Conservation (phyloP, 768 basidiomycete genomes). For the Panellus pusillus region DNA sequence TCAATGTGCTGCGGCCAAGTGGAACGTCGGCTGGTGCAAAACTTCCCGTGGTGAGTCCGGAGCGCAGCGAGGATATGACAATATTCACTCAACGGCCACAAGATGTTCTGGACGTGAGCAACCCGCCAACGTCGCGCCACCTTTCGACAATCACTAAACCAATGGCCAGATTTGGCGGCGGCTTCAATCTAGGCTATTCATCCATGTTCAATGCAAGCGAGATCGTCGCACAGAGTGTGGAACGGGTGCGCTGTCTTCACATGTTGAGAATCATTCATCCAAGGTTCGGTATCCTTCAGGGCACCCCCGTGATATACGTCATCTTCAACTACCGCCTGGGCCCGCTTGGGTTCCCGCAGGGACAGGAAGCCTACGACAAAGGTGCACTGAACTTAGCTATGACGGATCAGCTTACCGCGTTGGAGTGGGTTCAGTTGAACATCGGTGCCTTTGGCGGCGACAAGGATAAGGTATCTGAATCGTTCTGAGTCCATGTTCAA, state of each 20-base stretch:
- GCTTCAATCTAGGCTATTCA: slow-evolving; percentile 24
- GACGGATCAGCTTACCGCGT: slow-evolving; percentile 39
- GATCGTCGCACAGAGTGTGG: slow-evolving; percentile 27
- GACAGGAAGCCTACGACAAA: slow-evolving; percentile 34
- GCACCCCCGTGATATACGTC: slow-evolving; percentile 46
- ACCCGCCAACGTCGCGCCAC: not conserved
- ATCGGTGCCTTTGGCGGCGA: slow-evolving; percentile 61
- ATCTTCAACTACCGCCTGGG: slow-evolving; percentile 51
- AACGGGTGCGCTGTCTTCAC: slow-evolving; percentile 21
- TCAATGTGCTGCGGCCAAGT: slow-evolving; percentile 57
- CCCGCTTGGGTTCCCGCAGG: slow-evolving; percentile 46
- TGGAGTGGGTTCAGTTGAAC: slow-evolving; percentile 53
- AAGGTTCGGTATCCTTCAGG: slow-evolving; percentile 14
- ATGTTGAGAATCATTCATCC: too few species aligned
- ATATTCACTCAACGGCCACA: slow-evolving; percentile 25
- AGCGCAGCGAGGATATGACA: not conserved
- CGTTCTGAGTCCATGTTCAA: not conserved
- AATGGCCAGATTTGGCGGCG: slow-evolving; percentile 22
- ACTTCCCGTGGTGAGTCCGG: slow-evolving; percentile 38
- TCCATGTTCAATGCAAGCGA: slow-evolving; percentile 26
- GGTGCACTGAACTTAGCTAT: slow-evolving; percentile 41
- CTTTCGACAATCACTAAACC: not conserved
- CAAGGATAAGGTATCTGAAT: slow-evolving; percentile 34
- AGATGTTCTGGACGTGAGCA: slow-evolving; percentile 13
- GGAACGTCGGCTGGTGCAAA: slow-evolving; percentile 28